A percentile compares a stretch with the other conserved stretches of the same genome.
Evolutionary conservation across 148 eudicot species (phyloP).

Genomic region (Polygonum maritimum): DNA sequence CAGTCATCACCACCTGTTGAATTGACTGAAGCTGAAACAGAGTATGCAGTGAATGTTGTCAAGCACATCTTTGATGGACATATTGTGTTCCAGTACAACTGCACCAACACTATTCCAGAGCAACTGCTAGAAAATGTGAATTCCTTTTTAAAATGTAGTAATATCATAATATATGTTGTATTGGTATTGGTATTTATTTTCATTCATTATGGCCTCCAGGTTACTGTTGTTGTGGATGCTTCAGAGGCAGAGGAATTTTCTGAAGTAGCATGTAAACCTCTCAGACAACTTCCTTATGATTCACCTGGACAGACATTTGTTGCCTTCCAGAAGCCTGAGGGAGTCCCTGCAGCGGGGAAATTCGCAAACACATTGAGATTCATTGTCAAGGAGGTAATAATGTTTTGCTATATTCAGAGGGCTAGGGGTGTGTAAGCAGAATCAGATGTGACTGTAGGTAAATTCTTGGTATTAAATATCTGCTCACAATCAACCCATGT

Average conservation of each 20-base stretch:
- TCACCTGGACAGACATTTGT: slow-evolving; percentile 88
- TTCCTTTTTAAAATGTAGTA: background rate
- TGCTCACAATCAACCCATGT: background rate
- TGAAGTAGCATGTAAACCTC: slow-evolving; percentile 57
- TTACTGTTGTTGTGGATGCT: slow-evolving; percentile 79
- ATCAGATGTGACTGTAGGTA: background rate
- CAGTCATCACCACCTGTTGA: slow-evolving; percentile 94
- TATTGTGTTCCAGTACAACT: slow-evolving; percentile 90
- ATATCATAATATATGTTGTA: background rate
- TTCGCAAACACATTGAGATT: slow-evolving; percentile 73
- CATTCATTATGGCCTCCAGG: slow-evolving; percentile 33
- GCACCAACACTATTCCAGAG: slow-evolving; percentile 96
- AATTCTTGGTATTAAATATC: background rate
- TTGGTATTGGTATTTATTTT: background rate
- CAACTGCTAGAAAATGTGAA: slow-evolving; percentile 86
- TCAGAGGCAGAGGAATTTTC: slow-evolving; percentile 93
- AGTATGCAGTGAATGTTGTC: slow-evolving; percentile 86
- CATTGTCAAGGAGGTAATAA: slow-evolving; percentile 76
- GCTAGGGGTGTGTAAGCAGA: background rate
- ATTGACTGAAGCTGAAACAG: slow-evolving; percentile 97
- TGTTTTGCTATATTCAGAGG: background rate
- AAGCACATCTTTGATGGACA: slow-evolving; percentile 83
- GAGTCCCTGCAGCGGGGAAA: slow-evolving; percentile 78
- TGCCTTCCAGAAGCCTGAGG: slow-evolving; percentile 87
- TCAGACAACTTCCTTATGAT: slow-evolving; percentile 85